Base-by-base conservation (phyloP, 2,329 filamentous ascomycete genomes). In the Sclerotinia trifoliorum region DNA sequence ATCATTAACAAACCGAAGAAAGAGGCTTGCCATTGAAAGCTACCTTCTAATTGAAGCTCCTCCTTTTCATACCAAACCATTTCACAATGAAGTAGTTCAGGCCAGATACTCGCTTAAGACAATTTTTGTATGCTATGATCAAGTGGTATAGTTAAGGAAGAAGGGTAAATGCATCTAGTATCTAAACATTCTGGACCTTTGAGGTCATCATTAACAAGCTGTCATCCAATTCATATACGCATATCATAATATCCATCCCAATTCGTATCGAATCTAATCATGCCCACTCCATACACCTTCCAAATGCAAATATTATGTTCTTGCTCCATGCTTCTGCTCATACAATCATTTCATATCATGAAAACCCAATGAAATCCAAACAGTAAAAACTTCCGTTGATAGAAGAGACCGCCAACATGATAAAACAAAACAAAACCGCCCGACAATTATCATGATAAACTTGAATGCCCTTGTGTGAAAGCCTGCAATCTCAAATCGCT, bases 241-340 rank as follows among this genome's bases (percentile, higher is more conserved):
- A 39, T 63, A 63, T 51, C 60, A 51, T 63, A 26, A 63, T 39
- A 39, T 51, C 60, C 60, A 52, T 63, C 60, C 60, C 60, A 51
- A 60, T 26, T 39, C 48, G 39, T 51, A 26, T 63, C 46, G 32
- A 51, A 52, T 63, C n/a, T 63, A 51, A 42, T 24, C 48, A 63
- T 51, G 60, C 60, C 60, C 46, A 63, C 42, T n/a, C 60, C 32
- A 35, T 62, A 63, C 46, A 63, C 60, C 60, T 26, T 46, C 32
- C 46, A 26, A 63, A 63, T 63, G 60, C 60, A 63, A 51, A 39
- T 21, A 39, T 51, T 32, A 63, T 52, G n/a, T 35, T 58, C 55
- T 42, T 44, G 55, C 55, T 42, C 60, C 60, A 63, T 63, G 55
- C 55, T 58, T 35, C 6, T 51, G 60, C 29, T 62, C 60, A 51